Evolutionary conservation across 179 eudicot genomes (phyloP).

Genomic region (Sideroxylon spinosum): DNA sequence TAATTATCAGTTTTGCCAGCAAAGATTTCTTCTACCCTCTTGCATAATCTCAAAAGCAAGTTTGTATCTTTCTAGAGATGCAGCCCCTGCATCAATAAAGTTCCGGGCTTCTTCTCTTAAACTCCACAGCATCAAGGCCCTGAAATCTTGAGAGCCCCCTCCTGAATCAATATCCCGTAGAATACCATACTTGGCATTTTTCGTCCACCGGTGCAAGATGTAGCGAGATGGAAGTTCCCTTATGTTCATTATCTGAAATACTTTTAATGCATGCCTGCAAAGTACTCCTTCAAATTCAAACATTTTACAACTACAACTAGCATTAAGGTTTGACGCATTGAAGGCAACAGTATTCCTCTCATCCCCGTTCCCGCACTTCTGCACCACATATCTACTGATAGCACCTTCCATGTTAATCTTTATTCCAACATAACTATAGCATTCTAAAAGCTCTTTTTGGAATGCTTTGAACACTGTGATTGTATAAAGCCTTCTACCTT

Average conservation of each 20-base stretch:
- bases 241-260: slow-evolving; percentile 47
- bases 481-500: slow-evolving; percentile 45
- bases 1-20: slow-evolving; percentile 28
- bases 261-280: slow-evolving; percentile 48
- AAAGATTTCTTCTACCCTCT: slow-evolving; percentile 32
- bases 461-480: slow-evolving; percentile 37
- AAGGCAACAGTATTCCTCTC: slow-evolving; percentile 54
- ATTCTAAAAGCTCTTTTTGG: slow-evolving; percentile 48
- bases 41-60: slow-evolving; percentile 32
- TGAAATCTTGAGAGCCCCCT: slow-evolving; percentile 41
- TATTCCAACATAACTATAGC: slow-evolving; percentile 41
- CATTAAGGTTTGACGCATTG: slow-evolving; percentile 45
- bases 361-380: slow-evolving; percentile 25
- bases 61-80: slow-evolving; percentile 33
- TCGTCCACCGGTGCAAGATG: slow-evolving; percentile 47
- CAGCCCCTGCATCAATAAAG: slow-evolving; percentile 29
- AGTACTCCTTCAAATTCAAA: slow-evolving; percentile 57
- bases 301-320: slow-evolving; percentile 51
- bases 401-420: slow-evolving; percentile 50
- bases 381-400: slow-evolving; percentile 36
- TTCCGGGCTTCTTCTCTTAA: slow-evolving; percentile 39
- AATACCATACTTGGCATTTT: slow-evolving; percentile 45
- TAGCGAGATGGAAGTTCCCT: slow-evolving; percentile 52
- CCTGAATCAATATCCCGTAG: slow-evolving; percentile 42
- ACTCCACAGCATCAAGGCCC: slow-evolving; percentile 51